Evolutionary conservation across 2,329 filamentous ascomycete genomes (phyloP).

Genomic region (Botrytis fabae): DNA sequence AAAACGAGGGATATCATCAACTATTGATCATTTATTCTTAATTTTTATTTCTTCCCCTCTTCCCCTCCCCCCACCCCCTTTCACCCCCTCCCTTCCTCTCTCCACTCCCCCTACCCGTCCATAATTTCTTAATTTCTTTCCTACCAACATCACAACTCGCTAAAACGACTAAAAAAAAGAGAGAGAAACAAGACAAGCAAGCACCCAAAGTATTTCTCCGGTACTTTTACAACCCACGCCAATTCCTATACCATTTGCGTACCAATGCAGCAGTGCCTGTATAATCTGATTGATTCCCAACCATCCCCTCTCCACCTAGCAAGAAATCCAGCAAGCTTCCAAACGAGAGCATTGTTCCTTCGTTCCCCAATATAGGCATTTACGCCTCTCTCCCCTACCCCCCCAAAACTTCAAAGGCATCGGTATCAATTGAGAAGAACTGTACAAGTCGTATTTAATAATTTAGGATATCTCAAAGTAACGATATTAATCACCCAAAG

Average conservation of each 20-base stretch:
- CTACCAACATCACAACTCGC: neutral
- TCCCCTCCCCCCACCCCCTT: neutral
- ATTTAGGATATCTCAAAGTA: neutral
- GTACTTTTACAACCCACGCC: neutral
- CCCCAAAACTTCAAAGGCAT: neutral
- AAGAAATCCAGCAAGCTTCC: neutral
- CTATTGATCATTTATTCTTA: neutral
- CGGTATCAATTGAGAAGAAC: neutral
- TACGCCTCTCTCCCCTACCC: neutral
- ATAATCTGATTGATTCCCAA: neutral
- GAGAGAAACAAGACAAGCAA: neutral
- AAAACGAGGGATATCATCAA: conserved; percentile 1
- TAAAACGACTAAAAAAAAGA: neutral
- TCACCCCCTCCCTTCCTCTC: neutral
- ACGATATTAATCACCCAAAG: conserved; percentile 31
- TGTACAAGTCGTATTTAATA: conserved; percentile 10
- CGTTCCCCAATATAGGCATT: neutral
- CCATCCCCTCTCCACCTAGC: neutral
- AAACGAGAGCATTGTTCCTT: neutral
- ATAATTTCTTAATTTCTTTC: too few relatives aligned
- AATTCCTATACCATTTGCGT: conserved; percentile 1
- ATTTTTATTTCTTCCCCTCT: neutral
- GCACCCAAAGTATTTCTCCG: neutral
- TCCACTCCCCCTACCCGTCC: neutral
- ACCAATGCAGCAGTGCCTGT: neutral